Base-by-base conservation (phyloP, 805 yeast species). In the Sungouiozyma intestinalis region DNA sequence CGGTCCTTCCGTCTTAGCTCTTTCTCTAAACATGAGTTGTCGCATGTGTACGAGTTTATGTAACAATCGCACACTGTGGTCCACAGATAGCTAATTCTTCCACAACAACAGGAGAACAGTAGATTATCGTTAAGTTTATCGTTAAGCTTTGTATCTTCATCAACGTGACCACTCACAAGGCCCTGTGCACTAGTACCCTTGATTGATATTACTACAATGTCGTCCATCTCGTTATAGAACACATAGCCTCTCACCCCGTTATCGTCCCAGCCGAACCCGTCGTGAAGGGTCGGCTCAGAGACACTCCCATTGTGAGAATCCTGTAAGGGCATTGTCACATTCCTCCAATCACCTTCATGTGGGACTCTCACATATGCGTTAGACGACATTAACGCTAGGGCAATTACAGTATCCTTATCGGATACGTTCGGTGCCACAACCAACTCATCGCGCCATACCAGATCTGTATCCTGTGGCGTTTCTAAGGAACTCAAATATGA, bases 21-120 rank as follows among this genome's bases (percentile, higher is more conserved):
- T 40, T 66, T 68, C 58, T 87, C 97, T 19, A 92, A 64, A 57
- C 98, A 92, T 45, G 73, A 73, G 61, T 86, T 92, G 61, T 87
- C 81, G 63, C 98, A 92, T 0, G 90, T 84, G 60, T 85, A 85
- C 0, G 94, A 74, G 40, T 74, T 76, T 47, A 78, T 75, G 56
- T 81, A 90, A 58, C 98, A 92, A 60, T 87, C 96, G 64, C 98
- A 92, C 1, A 87, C 97, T 0, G 97, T 83, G 6, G 81, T 77
- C 98, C 97, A 92, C 62, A 85, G 63, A 49, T 86, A 87, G 33
- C 92, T 76, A 1, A 90, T 81, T 33, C 97, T 72, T 0, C 95
- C 97, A 65, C 98, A 92, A 60, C 98, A 92, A 61, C 98, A 92
- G 9, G 94, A 84, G 58, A 92, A 92, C 31, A 92, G 64, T 44